Evolutionary conservation across 2,329 filamentous ascomycete genomes (phyloP).

Genomic region (Alternaria rosae): DNA sequence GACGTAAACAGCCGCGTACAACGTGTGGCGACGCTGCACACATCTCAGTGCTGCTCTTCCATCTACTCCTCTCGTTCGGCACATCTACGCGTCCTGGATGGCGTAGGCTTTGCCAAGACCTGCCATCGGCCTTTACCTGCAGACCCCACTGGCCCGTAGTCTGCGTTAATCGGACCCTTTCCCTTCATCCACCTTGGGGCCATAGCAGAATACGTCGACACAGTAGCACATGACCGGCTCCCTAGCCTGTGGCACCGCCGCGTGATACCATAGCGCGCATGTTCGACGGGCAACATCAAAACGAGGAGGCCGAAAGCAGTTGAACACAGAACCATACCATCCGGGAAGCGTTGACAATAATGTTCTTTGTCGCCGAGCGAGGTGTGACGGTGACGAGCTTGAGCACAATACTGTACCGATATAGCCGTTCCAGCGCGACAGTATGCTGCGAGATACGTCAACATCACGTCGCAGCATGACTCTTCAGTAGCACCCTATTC

Average conservation of each 20-base stretch:
- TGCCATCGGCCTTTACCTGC: neutral
- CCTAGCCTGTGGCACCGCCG: neutral
- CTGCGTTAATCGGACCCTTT: constrained; percentile 8
- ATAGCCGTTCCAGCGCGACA: neutral
- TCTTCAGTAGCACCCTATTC: neutral
- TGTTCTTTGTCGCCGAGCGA: constrained; percentile 1
- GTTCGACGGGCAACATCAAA: neutral
- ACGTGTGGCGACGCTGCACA: constrained; percentile 5
- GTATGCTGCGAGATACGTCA: neutral
- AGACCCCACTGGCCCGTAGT: constrained; percentile 1
- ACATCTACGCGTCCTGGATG: constrained; percentile 10
- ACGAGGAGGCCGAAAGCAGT: neutral
- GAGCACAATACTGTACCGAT: constrained; percentile 1
- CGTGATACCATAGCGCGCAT: neutral
- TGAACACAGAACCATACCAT: neutral
- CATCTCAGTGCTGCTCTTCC: neutral
- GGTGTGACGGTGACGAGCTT: neutral
- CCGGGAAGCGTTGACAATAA: neutral
- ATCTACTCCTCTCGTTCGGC: neutral
- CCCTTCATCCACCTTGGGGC: neutral
- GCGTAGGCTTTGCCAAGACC: constrained; percentile 8
- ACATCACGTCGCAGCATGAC: neutral
- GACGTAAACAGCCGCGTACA: constrained; percentile 38
- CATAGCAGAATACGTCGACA: neutral
- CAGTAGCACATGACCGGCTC: neutral